A percentile compares a stretch with the other conserved stretches of the same genome.
phyloP scores from a whole-genome alignment of 129 eudicot genomes.

The Pittosporum tobira region DNA sequence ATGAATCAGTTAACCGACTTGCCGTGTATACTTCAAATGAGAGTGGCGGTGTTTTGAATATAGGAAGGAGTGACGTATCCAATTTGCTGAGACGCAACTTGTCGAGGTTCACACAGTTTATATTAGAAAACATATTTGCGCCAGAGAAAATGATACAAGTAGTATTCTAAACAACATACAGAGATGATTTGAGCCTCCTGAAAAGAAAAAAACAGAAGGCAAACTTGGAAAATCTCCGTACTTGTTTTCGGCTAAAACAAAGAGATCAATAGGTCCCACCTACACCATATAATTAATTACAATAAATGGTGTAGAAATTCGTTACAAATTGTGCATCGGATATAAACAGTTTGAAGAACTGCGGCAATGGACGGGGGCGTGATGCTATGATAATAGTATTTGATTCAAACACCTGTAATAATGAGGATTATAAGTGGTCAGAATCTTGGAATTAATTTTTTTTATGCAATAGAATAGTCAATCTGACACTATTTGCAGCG shows the following conservation, averaged over 20 bases:
- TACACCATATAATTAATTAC: neutral
- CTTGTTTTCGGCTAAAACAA: conserved; percentile 8
- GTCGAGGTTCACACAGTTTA: no score
- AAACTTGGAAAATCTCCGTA: neutral
- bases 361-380: neutral
- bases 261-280: neutral
- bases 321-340: neutral
- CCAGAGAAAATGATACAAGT: conserved; percentile 1
- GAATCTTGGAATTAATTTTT: neutral
- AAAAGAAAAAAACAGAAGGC: neutral
- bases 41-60: no score
- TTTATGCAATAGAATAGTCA: no score
- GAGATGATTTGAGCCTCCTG: conserved; percentile 1
- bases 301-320: neutral
- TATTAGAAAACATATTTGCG: neutral
- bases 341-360: neutral
- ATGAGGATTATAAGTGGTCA: neutral
- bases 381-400: neutral
- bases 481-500: no score
- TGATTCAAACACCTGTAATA: conserved; percentile 5
- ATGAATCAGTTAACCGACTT: no score
- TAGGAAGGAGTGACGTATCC: no score
- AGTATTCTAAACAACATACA: no score
- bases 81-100: no score
- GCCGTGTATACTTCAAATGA: no score